A percentile compares a stretch with the other conserved stretches of the same genome.
phyloP scores from a whole-genome alignment of 305 asterid genomes.

The Solanum aculeatissimum region DNA sequence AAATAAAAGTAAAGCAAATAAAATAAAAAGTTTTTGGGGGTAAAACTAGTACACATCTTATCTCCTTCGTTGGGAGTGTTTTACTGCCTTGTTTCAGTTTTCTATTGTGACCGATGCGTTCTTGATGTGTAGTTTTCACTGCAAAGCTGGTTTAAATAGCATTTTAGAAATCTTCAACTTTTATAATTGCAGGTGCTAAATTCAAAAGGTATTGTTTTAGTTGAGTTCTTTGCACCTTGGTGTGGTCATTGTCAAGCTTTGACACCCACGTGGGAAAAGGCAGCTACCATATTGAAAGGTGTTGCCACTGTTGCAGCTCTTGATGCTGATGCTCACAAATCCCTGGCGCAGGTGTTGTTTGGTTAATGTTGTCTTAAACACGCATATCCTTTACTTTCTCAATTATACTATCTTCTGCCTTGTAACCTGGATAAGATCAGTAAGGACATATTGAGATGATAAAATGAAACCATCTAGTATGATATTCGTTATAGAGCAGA shows the following conservation, averaged over 20 bases:
- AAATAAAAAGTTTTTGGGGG: background rate
- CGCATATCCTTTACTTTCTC: background rate
- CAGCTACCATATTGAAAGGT: slow-evolving; percentile 79
- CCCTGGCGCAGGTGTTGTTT: slow-evolving; percentile 77
- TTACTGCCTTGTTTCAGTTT: background rate
- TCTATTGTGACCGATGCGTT: background rate
- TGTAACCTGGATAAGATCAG: background rate
- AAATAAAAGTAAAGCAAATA: background rate
- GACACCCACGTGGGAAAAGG: slow-evolving; percentile 90
- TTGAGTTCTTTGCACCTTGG: slow-evolving; percentile 96
- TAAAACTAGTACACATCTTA: background rate
- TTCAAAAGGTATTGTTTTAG: slow-evolving; percentile 76
- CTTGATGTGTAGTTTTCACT: background rate
- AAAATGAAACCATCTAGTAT: background rate
- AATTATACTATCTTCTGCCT: background rate
- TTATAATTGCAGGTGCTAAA: slow-evolving; percentile 57
- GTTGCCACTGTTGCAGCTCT: slow-evolving; percentile 89
- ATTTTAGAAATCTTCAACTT: background rate
- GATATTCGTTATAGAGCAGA: background rate
- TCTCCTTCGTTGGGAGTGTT: background rate
- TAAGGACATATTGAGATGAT: background rate
- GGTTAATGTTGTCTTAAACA: background rate
- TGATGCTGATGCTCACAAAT: slow-evolving; percentile 88
- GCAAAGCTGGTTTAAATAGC: background rate
- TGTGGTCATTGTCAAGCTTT: slow-evolving; percentile 93